phyloP scores from a whole-genome alignment of 805 yeast genomes.

The Candida easanensis region DNA sequence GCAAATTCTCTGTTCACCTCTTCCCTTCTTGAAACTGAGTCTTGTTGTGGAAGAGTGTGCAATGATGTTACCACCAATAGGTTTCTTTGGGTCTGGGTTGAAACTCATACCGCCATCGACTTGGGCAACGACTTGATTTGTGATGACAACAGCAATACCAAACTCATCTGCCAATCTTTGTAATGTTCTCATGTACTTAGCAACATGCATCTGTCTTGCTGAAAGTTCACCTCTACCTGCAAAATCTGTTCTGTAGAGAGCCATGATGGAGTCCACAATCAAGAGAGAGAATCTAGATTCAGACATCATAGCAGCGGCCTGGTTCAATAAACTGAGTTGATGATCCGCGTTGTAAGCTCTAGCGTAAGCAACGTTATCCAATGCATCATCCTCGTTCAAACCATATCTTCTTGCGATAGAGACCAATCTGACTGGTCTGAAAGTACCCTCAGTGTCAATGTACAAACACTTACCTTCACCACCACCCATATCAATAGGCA shows the following conservation, averaged over 20 bases:
- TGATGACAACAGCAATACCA: slow-evolving; percentile 94
- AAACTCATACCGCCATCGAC: slow-evolving; percentile 83
- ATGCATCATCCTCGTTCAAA: slow-evolving; percentile 87
- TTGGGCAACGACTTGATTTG: slow-evolving; percentile 96
- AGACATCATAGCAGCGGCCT: slow-evolving; percentile 95
- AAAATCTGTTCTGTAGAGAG: slow-evolving; percentile 90
- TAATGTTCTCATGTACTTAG: slow-evolving; percentile 84
- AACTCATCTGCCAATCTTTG: slow-evolving; percentile 96
- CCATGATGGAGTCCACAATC: slow-evolving; percentile 97
- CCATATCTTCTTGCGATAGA: slow-evolving; percentile 92
- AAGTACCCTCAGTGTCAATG: slow-evolving; percentile 96
- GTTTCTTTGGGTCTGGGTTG: slow-evolving; percentile 96
- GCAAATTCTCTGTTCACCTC: slow-evolving; percentile 89
- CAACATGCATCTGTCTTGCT: slow-evolving; percentile 92
- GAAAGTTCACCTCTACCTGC: slow-evolving; percentile 94
- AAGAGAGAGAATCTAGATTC: slow-evolving; percentile 86
- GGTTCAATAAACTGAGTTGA: slow-evolving; percentile 78
- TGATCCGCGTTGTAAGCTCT: slow-evolving; percentile 97
- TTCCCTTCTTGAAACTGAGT: slow-evolving; percentile 84
- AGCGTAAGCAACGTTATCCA: slow-evolving; percentile 96
- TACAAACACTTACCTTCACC: slow-evolving; percentile 97
- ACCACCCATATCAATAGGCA: slow-evolving; percentile 96
- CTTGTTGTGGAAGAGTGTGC: slow-evolving; percentile 97
- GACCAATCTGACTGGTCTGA: slow-evolving; percentile 85
- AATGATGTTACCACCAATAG: slow-evolving; percentile 96